phyloP scores from a whole-genome alignment of 495 filamentous ascomycete genomes.

The Penicillium pulvis region DNA sequence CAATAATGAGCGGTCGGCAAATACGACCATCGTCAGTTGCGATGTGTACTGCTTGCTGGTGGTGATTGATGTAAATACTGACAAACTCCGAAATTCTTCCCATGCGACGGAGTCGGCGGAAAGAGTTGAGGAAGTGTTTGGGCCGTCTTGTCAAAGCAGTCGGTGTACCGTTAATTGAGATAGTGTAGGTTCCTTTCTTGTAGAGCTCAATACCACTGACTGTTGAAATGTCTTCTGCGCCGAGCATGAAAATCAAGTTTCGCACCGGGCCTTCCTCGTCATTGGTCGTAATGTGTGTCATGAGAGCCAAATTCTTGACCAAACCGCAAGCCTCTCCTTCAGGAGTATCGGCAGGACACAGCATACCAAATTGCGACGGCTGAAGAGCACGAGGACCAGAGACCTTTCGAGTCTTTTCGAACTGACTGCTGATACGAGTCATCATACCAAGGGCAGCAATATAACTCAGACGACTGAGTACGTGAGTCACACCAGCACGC shows the following conservation, averaged over 20 bases:
- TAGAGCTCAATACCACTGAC: slow-evolving; percentile 83
- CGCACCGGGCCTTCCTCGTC: slow-evolving; percentile 87
- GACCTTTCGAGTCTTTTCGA: slow-evolving; percentile 97
- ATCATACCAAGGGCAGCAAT: slow-evolving; percentile 99
- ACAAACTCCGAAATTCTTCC: slow-evolving; percentile 92
- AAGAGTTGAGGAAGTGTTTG: slow-evolving; percentile 77
- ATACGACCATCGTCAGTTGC: slow-evolving; percentile 96
- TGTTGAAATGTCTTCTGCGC: slow-evolving; percentile 74
- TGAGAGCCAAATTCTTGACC: slow-evolving; percentile 96
- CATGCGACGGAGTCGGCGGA: slow-evolving; percentile 80
- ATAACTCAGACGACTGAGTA: slow-evolving; percentile 92
- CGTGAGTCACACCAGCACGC: slow-evolving; percentile 93
- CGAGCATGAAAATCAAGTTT: slow-evolving; percentile 75
- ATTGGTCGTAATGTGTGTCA: slow-evolving; percentile 98
- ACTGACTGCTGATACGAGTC: slow-evolving; percentile 97
- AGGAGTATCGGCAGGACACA: slow-evolving; percentile 94
- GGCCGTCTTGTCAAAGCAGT: slow-evolving; percentile 80
- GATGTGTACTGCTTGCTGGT: slow-evolving; percentile 88
- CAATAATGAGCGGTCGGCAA: slow-evolving; percentile 91
- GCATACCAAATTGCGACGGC: slow-evolving; percentile 96
- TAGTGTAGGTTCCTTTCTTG: slow-evolving; percentile 76
- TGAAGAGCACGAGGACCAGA: slow-evolving; percentile 93
- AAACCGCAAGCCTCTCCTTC: slow-evolving; percentile 98
- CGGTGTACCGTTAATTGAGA: slow-evolving; percentile 94
- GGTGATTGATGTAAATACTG: slow-evolving; percentile 91